Evolutionary conservation across 768 basidiomycete genomes (phyloP).

Genomic region (Lyophyllum atratum): DNA sequence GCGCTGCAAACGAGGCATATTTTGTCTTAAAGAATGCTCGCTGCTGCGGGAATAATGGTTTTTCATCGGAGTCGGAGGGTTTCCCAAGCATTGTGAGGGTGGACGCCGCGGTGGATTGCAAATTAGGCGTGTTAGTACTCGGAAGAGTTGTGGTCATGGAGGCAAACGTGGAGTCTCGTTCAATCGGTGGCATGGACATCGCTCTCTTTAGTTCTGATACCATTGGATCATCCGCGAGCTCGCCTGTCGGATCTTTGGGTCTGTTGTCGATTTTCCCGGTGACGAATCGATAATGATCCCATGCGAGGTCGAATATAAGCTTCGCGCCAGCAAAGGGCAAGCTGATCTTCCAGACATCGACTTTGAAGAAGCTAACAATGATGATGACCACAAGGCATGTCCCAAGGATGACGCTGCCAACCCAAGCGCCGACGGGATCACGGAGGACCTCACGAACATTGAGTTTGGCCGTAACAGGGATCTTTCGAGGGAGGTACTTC

Average conservation of each 20-base stretch:
- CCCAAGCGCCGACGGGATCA: constrained; percentile 74
- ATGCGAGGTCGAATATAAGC: constrained; percentile 64
- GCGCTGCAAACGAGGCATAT: constrained; percentile 24
- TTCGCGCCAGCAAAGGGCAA: constrained; percentile 81
- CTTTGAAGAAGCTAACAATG: constrained; percentile 71
- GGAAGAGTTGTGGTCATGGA: constrained; percentile 15
- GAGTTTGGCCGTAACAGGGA: constrained; percentile 37
- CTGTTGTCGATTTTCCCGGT: constrained; percentile 5
- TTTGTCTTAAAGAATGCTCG: constrained; percentile 14
- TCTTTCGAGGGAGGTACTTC: constrained; percentile 51
- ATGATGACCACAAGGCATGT: constrained; percentile 75
- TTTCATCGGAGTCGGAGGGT: background rate
- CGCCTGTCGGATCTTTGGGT: constrained; percentile 6
- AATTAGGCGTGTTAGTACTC: constrained; percentile 4
- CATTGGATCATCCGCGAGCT: constrained; percentile 26
- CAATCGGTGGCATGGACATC: constrained; percentile 22
- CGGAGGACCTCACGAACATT: constrained; percentile 63
- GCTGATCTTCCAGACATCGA: constrained; percentile 88
- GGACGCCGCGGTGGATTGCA: constrained; percentile 1
- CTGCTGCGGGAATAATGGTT: constrained; percentile 20
- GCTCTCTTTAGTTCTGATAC: constrained; percentile 27
- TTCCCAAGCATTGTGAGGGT: constrained; percentile 1
- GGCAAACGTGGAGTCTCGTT: constrained; percentile 19
- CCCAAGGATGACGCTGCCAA: constrained; percentile 70
- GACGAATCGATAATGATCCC: constrained; percentile 54